A percentile compares a stretch with the other conserved stretches of the same genome.
These are phyloP conservation scores for Prunus persica DNA, from an alignment of 306 rosid species.

Conservation along the genomic window Prunus_persica_NCBIv2 NC_034013.1:17389001-17389500, in stretches of 20 bases:
- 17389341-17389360: background rate
- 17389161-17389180: slow-evolving; percentile 1
- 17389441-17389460: background rate
- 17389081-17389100: slow-evolving; percentile 91
- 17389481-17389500: too few species aligned
- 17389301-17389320: slow-evolving; percentile 97
- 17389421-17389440: background rate
- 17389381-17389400: background rate
- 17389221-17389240: slow-evolving; percentile 79
- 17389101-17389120: slow-evolving; percentile 18
- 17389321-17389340: slow-evolving; percentile 6
- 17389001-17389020: slow-evolving; percentile 84
- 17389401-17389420: background rate
- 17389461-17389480: background rate
- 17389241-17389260: slow-evolving; percentile 90
- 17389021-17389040: slow-evolving; percentile 83
- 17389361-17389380: background rate
- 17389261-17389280: slow-evolving; percentile 73
- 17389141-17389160: background rate
- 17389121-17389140: background rate
- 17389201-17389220: slow-evolving; percentile 87
- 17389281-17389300: slow-evolving; percentile 92
- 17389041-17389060: slow-evolving; percentile 66
- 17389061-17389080: slow-evolving; percentile 73
- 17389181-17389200: slow-evolving; percentile 29